A percentile compares a stretch with the other conserved stretches of the same genome.
Evolutionary conservation across 2,329 filamentous ascomycete genomes (phyloP).

Genomic region (Ceratocystis papillata): DNA sequence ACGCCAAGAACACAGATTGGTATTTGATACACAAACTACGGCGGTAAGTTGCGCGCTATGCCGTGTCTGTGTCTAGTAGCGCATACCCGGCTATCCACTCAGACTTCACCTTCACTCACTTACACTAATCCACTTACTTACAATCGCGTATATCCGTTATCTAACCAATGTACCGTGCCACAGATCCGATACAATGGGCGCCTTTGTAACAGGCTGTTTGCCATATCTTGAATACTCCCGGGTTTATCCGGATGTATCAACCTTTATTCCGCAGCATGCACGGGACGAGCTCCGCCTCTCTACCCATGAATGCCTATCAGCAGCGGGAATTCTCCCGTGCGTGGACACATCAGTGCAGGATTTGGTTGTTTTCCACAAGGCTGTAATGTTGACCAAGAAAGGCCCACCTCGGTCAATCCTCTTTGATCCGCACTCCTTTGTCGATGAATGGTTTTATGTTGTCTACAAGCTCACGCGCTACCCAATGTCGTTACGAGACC

Average conservation of each 20-base stretch:
- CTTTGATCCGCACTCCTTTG: conserved; percentile 22
- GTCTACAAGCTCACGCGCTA: conserved; percentile 18
- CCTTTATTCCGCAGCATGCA: conserved; percentile 12
- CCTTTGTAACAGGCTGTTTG: conserved; percentile 18
- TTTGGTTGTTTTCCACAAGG: conserved; percentile 20
- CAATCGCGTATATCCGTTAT: not conserved
- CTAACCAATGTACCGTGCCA: not conserved
- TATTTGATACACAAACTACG: conserved; percentile 23
- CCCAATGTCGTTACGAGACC: conserved; percentile 21
- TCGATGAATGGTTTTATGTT: conserved; percentile 23
- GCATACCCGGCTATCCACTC: too few species aligned
- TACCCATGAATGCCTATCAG: conserved; percentile 6
- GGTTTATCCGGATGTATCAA: conserved; percentile 21
- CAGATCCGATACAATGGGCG: conserved; percentile 22
- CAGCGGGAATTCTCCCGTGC: conserved; percentile 21
- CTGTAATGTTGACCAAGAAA: conserved; percentile 18
- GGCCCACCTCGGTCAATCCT: conserved; percentile 17
- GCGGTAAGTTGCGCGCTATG: conserved; percentile 13
- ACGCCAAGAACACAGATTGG: conserved; percentile 20
- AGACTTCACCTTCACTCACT: too few species aligned
- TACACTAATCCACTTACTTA: not conserved
- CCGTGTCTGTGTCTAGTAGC: too few species aligned
- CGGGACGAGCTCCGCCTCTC: conserved; percentile 13
- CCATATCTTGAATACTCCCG: conserved; percentile 24
- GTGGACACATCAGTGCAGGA: conserved; percentile 16